Evolutionary conservation across 345 rosid genomes (phyloP), one percentile per base, ranked within the genome.

Genomic region (Bruguiera gymnorhiza): DNA sequence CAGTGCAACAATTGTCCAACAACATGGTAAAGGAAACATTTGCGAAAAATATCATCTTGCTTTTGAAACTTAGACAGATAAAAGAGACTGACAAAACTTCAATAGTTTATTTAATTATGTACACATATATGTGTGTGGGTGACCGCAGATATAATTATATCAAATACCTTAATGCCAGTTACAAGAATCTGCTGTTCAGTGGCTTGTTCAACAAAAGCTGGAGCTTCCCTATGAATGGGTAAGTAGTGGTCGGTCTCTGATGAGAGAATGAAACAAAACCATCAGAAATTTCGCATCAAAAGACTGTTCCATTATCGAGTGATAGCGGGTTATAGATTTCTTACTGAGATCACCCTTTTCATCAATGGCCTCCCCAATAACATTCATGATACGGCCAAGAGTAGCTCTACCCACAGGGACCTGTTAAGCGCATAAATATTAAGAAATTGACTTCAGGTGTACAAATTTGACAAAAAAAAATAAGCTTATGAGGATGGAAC

Each of bases 211-310:
- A 92, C 97, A 9, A 95, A 88, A 57, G 97, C 66, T 0, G 99
- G 99, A 65, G 99, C 97, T 65, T 95, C 99, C 83, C 97, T 88
- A 34, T 95, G 99, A 43, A 95, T 92, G 43, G 99, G 99, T 79
- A 95, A 68, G 82, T 52, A 88, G 69, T 95, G 97, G 1, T 90
- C 97, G 30, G 99, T 95, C 76, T 83, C 99, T 95, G 80, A 68
- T 24, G 6, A 32, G 65, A 62, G 20, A 77, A 48, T 6, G 5
- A 76, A 82, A 65, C 10, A 19, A 0, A 21, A 34, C 6, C 18
- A 32, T 67, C 20, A 52, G 19, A 31, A 30, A 19, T 46, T 19
- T 24, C 20, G 20, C 8, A 27, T 7, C 9, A 27, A 15, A 70
- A 63, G 15, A 69, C 1, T n/a, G 71, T 5, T 9, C 0, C 16